Evolutionary conservation across 176 grass and related monocot genomes (phyloP), one percentile per base, ranked within the genome.

Genomic region (Juncus inflexus): DNA sequence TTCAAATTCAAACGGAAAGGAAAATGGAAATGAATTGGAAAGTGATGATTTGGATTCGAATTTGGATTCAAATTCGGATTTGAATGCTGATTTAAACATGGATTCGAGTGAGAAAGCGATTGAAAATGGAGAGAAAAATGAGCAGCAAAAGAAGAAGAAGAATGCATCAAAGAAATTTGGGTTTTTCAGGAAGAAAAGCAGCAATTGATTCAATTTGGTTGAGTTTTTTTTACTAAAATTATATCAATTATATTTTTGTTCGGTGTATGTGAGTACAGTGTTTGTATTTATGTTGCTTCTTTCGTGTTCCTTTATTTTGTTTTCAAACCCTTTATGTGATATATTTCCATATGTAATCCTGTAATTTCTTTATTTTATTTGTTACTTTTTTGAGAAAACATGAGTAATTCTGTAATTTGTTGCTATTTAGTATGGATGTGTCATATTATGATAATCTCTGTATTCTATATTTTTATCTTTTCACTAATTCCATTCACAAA

Each of bases 71-170:
- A 50, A 73, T 56, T 28, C 19, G 19, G 19, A 28, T 28, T 28
- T 28, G 19, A 28, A 28, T 28, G 19, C 19, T 28, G 19, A 28
- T 28, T 28, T 28, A 28, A 28, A 28, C 19, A 28, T 28, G 19
- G 19, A 28, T 28, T 4, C 37, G 40, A 35, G 67, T 41, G 84
- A 96, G 12, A 60, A 52, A 8, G 73, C 79, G 52, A 60, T 70
- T 58, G 81, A 86, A 72, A 73, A 95, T 36, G 68, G 74, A 15
- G 65, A 63, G 56, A 66, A 90, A 74, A 79, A 62, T 36, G 74
- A 83, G 15, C 84, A 80, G 62, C 88, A 90, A 63, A 96, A 91
- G 66, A 96, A 96, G 66, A 96, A 96, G 84, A 96, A 81, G 63
- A 65, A 79, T 80, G 66, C 86, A 42, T 66, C 86, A 37, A 87